Conservation (phyloP, 129 eudicot species). For the sunflower (Helianthus annuus) region HanXRQr2.0-SUNRISE NC_035436.2:130230031-130230530, state of each 20-base stretch:
- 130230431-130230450: slow-evolving; percentile 1
- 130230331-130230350: background rate
- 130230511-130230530: slow-evolving; percentile 66
- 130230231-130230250: background rate
- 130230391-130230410: background rate
- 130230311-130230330: background rate
- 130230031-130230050: no score
- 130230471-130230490: slow-evolving; percentile 6
- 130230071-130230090: no score
- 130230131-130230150: background rate
- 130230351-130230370: background rate
- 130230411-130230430: slow-evolving; percentile 3
- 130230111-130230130: background rate
- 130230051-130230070: no score
- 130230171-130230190: slow-evolving; percentile 4
- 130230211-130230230: background rate
- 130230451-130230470: slow-evolving; percentile 18
- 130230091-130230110: background rate
- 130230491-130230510: slow-evolving; percentile 57
- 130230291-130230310: background rate
- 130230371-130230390: slow-evolving; percentile 1
- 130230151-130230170: background rate
- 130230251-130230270: background rate
- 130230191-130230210: slow-evolving; percentile 12
- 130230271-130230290: background rate